phyloP scores from a whole-genome alignment of 495 filamentous ascomycete species.

The Trichocladium uniseriatum region DNA sequence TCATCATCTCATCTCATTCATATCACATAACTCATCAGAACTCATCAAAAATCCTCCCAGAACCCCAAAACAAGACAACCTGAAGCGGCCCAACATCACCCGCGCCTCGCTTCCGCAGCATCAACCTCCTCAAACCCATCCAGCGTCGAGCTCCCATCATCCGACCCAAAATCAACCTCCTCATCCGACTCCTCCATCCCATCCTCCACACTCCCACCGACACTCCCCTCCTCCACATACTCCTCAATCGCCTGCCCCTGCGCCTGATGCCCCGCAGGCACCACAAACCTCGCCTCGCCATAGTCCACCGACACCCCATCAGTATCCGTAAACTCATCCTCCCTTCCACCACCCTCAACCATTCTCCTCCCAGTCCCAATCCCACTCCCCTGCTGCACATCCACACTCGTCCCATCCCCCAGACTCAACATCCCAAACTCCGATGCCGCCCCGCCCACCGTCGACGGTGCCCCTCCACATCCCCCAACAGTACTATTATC shows the following conservation, averaged over 20 bases:
- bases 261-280: conserved; percentile 21
- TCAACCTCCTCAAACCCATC: conserved; percentile 17
- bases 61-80: neutral
- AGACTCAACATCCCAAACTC: neutral
- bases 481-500: neutral
- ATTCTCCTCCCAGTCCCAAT: neutral
- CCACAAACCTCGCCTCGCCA: conserved; percentile 14
- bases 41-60: neutral
- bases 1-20: neutral
- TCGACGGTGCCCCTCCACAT: conserved; percentile 5
- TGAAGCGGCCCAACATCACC: neutral
- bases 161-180: neutral
- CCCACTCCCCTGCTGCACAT: conserved; percentile 21
- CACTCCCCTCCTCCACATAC: conserved; percentile 16
- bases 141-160: conserved; percentile 15
- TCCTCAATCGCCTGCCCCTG: conserved; percentile 14
- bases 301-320: conserved; percentile 9
- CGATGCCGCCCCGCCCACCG: neutral
- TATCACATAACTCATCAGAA: neutral
- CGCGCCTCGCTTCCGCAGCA: neutral
- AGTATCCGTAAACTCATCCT: conserved; percentile 15
- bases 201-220: neutral
- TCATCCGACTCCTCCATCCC: conserved; percentile 2
- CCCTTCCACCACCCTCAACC: conserved; percentile 5
- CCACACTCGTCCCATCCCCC: conserved; percentile 14